These are phyloP conservation scores for Arthrocladium fulminans DNA, from an alignment of 2,329 filamentous ascomycete species.

Conservation along the genomic window DNA sequence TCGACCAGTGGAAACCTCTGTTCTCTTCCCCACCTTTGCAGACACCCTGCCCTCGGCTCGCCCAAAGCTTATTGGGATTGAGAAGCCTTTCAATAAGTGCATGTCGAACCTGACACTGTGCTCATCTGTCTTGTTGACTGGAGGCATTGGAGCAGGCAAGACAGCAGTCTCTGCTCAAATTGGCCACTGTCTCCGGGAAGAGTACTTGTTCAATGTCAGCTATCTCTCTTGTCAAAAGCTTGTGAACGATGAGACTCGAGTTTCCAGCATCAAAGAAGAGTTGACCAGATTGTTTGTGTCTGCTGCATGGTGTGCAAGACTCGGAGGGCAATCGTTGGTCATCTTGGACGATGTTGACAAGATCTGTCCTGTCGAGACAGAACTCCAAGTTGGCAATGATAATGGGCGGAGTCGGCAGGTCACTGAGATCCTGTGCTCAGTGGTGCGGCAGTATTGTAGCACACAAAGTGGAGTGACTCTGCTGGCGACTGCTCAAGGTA, in stretches of 20 bases:
- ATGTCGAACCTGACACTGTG: conserved; percentile 69
- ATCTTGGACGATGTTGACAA: conserved; percentile 90
- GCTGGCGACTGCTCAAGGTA: conserved; percentile 82
- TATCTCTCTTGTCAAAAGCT: conserved; percentile 83
- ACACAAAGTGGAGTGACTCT: conserved; percentile 73
- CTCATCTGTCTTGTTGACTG: conserved; percentile 83
- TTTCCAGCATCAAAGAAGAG: conserved; percentile 85
- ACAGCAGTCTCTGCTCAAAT: conserved; percentile 69
- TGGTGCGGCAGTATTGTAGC: conserved; percentile 75
- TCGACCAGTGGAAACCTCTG: conserved; percentile 46
- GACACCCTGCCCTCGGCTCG: conserved; percentile 47
- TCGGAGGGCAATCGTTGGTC: conserved; percentile 74
- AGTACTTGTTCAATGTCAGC: conserved; percentile 68
- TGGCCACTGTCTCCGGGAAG: conserved; percentile 61
- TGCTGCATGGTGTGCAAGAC: conserved; percentile 81
- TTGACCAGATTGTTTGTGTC: conserved; percentile 75
- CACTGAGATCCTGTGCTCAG: conserved; percentile 75
- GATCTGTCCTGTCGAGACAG: conserved; percentile 85
- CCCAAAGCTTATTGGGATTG: conserved; percentile 72
- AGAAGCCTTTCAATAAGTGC: conserved; percentile 63
- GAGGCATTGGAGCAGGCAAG: conserved; percentile 84
- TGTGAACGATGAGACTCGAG: conserved; percentile 80
- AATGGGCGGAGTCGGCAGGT: conserved; percentile 88
- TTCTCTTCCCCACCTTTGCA: conserved; percentile 38
- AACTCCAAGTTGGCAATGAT: conserved; percentile 85